Evolutionary conservation across 1,284 basidiomycete species (phyloP).

Genomic region (Trichosporon ovoides): DNA sequence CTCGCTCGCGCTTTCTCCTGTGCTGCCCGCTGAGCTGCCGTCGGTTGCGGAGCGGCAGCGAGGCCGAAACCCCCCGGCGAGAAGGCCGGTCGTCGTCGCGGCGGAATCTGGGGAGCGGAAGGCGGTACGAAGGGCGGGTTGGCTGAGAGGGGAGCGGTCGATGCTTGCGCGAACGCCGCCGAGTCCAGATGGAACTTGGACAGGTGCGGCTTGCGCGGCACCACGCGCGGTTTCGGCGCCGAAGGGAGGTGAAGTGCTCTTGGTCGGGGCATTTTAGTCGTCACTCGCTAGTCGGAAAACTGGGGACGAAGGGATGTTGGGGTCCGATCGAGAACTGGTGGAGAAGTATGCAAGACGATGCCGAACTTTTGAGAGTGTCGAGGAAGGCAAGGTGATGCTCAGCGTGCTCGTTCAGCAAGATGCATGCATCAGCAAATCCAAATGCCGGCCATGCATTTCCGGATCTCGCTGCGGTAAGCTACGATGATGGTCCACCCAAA

Average conservation of each 20-base stretch:
- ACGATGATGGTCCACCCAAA: no score
- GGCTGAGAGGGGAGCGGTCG: conserved; percentile 10
- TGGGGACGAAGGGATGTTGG: no score
- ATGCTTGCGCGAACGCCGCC: conserved; percentile 14
- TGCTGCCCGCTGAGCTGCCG: conserved; percentile 19
- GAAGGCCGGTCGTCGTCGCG: conserved; percentile 41
- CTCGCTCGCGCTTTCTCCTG: conserved; percentile 21
- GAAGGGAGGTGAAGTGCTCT: conserved; percentile 19
- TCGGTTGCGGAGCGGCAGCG: conserved; percentile 23
- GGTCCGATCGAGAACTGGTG: no score
- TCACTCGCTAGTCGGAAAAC: no score
- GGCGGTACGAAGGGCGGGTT: conserved; percentile 25
- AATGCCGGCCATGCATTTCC: no score
- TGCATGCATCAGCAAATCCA: no score
- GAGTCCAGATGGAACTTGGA: conserved; percentile 21
- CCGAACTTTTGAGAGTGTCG: no score
- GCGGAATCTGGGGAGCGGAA: conserved; percentile 37
- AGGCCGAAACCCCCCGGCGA: conserved; percentile 47
- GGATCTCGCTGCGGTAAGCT: no score
- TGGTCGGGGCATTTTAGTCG: conserved; percentile 14
- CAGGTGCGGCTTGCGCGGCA: conserved; percentile 22
- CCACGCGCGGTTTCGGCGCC: conserved; percentile 9
- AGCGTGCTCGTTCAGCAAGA: no score
- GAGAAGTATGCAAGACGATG: no score
- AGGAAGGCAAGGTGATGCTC: no score